These are phyloP conservation scores for Hanseniaspora uvarum DNA, from an alignment of 1,139 yeast genomes.

Conservation along the genomic window DNA sequence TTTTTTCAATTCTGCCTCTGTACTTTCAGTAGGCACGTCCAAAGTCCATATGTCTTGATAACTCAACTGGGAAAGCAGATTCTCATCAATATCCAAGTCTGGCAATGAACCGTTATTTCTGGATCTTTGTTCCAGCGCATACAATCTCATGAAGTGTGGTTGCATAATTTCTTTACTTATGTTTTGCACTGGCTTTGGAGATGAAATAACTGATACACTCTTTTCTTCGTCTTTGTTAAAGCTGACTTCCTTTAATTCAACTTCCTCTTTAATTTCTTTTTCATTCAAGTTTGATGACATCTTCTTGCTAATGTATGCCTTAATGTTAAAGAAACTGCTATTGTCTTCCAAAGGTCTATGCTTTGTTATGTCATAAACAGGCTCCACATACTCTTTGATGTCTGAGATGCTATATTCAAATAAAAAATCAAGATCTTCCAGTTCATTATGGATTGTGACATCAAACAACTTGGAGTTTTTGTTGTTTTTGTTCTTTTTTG, in stretches of 20 bases:
- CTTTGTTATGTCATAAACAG: conserved; percentile 16
- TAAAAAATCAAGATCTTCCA: conserved; percentile 26
- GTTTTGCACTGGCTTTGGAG: background rate
- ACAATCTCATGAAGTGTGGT: conserved; percentile 27
- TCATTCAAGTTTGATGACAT: background rate
- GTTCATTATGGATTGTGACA: conserved; percentile 21
- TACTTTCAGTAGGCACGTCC: conserved; percentile 21
- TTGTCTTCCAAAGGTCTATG: background rate
- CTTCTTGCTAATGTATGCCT: background rate
- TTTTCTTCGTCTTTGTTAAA: background rate
- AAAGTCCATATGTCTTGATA: conserved; percentile 24
- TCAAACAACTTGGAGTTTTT: background rate
- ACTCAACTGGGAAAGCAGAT: conserved; percentile 24
- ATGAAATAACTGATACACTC: background rate
- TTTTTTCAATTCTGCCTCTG: conserved; percentile 9
- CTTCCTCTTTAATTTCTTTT: background rate
- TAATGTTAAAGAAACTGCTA: background rate
- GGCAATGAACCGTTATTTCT: conserved; percentile 25
- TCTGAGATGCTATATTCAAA: conserved; percentile 22
- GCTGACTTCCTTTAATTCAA: background rate
- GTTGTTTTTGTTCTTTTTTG: background rate
- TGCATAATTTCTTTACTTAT: conserved; percentile 24
- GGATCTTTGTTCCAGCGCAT: conserved; percentile 27
- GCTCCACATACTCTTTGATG: conserved; percentile 23
- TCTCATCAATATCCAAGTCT: conserved; percentile 28